Conservation (phyloP, 306 rosid genomes). For the Bauhinia variegata region DNA sequence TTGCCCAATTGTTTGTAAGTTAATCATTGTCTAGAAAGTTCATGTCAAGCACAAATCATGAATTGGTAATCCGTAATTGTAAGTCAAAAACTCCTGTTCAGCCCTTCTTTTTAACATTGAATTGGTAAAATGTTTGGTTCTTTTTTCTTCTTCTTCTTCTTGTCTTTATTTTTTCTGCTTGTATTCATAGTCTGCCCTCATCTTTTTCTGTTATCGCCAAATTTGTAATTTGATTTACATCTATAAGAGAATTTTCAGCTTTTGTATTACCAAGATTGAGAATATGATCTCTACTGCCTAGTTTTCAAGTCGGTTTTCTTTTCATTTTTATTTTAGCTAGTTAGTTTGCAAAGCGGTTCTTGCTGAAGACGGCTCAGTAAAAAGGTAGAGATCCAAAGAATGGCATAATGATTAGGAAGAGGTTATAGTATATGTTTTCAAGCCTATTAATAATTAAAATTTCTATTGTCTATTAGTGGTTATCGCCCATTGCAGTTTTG, state of each 20-base stretch:
- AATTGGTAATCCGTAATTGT: constrained; percentile 30
- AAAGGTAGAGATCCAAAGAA: too few species aligned
- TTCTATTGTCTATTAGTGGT: too few species aligned
- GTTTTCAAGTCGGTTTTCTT: too few species aligned
- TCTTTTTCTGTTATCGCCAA: constrained; percentile 19
- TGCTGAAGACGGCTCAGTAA: too few species aligned
- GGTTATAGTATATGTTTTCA: too few species aligned
- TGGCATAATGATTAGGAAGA: too few species aligned
- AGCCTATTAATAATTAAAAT: too few species aligned
- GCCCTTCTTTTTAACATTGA: too few species aligned
- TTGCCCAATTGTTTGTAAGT: constrained; percentile 41
- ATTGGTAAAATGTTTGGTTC: constrained; percentile 18
- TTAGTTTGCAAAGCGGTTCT: too few species aligned
- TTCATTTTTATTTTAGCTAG: too few species aligned
- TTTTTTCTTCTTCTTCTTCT: neutral
- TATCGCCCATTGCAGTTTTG: too few species aligned
- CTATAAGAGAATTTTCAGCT: constrained; percentile 27
- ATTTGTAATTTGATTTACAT: constrained; percentile 36
- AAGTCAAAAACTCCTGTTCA: constrained; percentile 24
- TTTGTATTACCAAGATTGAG: constrained; percentile 40
- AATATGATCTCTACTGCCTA: too few species aligned
- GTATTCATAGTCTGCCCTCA: constrained; percentile 31
- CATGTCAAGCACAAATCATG: constrained; percentile 32
- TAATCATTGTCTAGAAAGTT: constrained; percentile 42
- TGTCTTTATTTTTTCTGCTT: neutral